phyloP scores from a whole-genome alignment of 352 stramenopile species.

The Pythium coloratum region DNA sequence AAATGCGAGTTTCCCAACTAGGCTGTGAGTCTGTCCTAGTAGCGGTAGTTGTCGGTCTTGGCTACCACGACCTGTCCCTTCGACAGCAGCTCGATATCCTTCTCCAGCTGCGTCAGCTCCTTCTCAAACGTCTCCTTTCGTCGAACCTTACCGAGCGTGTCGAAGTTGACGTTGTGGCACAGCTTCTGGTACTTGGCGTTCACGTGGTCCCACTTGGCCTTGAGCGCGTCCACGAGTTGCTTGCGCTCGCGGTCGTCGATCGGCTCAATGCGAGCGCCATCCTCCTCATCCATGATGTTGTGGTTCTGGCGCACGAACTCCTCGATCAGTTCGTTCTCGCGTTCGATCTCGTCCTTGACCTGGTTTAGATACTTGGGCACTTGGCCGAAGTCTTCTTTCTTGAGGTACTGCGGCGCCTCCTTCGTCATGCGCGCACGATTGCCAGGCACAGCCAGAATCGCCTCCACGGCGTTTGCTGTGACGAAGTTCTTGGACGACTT shows the following conservation, averaged over 20 bases:
- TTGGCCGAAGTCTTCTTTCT: slow-evolving; percentile 93
- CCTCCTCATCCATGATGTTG: slow-evolving; percentile 78
- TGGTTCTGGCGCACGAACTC: slow-evolving; percentile 90
- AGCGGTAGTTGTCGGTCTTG: slow-evolving; percentile 48
- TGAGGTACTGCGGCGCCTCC: slow-evolving; percentile 74
- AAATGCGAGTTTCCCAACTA: background rate
- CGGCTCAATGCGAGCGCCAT: slow-evolving; percentile 47
- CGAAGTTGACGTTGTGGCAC: slow-evolving; percentile 92
- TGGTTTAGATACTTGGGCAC: slow-evolving; percentile 90
- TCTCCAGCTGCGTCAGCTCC: slow-evolving; percentile 90
- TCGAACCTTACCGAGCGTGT: slow-evolving; percentile 91
- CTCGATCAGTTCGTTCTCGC: slow-evolving; percentile 93
- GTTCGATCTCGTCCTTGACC: slow-evolving; percentile 92
- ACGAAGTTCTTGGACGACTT: slow-evolving; percentile 94
- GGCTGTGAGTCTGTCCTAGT: slow-evolving; percentile 26
- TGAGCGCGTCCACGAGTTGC: slow-evolving; percentile 87
- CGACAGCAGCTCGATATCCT: slow-evolving; percentile 89
- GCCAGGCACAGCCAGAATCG: slow-evolving; percentile 81
- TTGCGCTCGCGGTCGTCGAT: slow-evolving; percentile 87
- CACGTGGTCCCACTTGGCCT: slow-evolving; percentile 93
- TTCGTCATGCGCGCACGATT: slow-evolving; percentile 58
- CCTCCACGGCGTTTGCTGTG: slow-evolving; percentile 92
- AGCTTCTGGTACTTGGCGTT: slow-evolving; percentile 95
- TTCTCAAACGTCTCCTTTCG: slow-evolving; percentile 93
- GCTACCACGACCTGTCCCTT: slow-evolving; percentile 70